Percentiles rank a stretch among this genome's conserved stretches.
Conservation (phyloP, 2,329 filamentous ascomycete species). For the Penicillium brasilianum region DNA sequence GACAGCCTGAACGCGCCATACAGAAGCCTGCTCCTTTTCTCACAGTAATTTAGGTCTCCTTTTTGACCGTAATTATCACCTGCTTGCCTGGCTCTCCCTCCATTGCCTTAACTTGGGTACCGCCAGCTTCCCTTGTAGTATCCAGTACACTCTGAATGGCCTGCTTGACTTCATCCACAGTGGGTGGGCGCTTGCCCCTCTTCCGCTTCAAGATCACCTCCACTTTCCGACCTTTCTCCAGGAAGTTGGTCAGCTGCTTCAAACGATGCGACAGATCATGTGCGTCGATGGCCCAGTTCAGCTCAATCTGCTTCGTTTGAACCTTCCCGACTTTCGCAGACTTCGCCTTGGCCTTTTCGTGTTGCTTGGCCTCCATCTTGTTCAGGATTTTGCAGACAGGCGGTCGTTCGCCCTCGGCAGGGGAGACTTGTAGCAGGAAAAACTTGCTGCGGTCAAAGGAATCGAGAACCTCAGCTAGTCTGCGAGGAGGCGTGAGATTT, state of each 20-base stretch:
- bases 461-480: slow-evolving; percentile 43
- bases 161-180: slow-evolving; percentile 63
- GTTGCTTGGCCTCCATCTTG: slow-evolving; percentile 42
- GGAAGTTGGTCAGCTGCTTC: slow-evolving; percentile 68
- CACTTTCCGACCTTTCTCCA: slow-evolving; percentile 75
- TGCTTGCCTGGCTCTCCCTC: slow-evolving; percentile 49
- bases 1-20: not conserved
- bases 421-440: slow-evolving; percentile 57
- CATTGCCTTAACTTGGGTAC: slow-evolving; percentile 47
- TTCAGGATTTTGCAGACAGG: slow-evolving; percentile 74
- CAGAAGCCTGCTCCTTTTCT: not conserved
- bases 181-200: slow-evolving; percentile 65
- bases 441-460: slow-evolving; percentile 56
- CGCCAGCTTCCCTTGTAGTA: slow-evolving; percentile 50
- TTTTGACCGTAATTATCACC: slow-evolving; percentile 45
- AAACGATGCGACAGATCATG: slow-evolving; percentile 78
- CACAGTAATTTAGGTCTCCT: slow-evolving; percentile 28
- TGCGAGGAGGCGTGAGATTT: slow-evolving; percentile 36
- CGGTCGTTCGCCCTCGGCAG: slow-evolving; percentile 37
- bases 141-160: slow-evolving; percentile 60
- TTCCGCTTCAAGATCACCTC: slow-evolving; percentile 74
- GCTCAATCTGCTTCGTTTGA: slow-evolving; percentile 74
- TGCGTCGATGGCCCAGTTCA: slow-evolving; percentile 83
- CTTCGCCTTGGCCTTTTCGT: slow-evolving; percentile 35
- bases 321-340: slow-evolving; percentile 48